Base-by-base conservation (phyloP, 306 rosid species). In the Glycyrrhiza uralensis region DNA sequence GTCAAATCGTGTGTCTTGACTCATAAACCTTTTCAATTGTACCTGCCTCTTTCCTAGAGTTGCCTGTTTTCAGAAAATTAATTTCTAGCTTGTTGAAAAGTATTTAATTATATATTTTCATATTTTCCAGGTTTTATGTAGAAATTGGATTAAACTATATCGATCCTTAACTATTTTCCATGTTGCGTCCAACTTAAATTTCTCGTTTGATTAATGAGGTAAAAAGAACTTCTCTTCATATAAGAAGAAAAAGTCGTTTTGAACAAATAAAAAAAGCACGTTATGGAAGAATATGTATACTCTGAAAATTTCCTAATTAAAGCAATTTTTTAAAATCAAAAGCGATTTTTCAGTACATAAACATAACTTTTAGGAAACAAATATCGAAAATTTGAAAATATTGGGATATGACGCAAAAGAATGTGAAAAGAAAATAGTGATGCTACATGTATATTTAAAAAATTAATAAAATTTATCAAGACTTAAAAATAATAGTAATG, bases 1-100 rank as follows among this genome's bases (percentile, higher is more conserved):
- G 77, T 80, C 69, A 69, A 80, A 23, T 5, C 23, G 18, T 33
- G 67, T 60, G 75, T 47, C 18, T 56, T 72, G 38, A 64, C 23
- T 58, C 24, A 10, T 24, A 10, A 26, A 39, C 60, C 63, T 6
- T 28, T 35, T 66, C 49, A 2, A 18, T 63, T 26, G 28, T 66
- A n/a, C n/a, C 41, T 72, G 46, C 15, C 18, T 72, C n/a, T 51
- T 42, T 29, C 35, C 30, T 30, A 5, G 12, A 51, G 7, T 65
- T 61, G 30, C 28, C 39, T 69, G 50, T 36, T 28, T 41, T 49
- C 24, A 36, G 44, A 64, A 24, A 38, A 15, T 14, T 20, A 29
- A 17, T n/a, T n/a, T 35, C 5, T 74, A 26, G 45, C 35, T 17
- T 4, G 57, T 64, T 75, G 32, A 38, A 62, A 74, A 74, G 33